Evolutionary conservation across 2,329 filamentous ascomycete genomes (phyloP), one percentile per base, ranked within the genome.

Genomic region (Ophiostoma fasciatum): DNA sequence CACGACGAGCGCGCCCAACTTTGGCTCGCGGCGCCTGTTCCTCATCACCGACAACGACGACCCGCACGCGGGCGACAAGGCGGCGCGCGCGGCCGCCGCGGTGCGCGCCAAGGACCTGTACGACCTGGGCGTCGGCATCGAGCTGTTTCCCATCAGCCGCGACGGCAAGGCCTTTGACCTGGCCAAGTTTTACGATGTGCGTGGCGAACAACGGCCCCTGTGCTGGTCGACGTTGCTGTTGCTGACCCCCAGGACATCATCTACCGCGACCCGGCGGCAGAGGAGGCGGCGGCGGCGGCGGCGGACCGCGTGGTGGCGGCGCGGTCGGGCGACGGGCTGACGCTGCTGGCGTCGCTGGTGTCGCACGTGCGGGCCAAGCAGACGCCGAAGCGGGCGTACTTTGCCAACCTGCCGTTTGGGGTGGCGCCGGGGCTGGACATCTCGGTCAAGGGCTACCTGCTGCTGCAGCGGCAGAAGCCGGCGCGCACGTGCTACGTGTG

Each of bases 21-120:
- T 96, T 54, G 79, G 83, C 4, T 96, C 88, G 6, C 69, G 88
- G 42, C 74, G 90, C 23, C 61, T 98, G n/a, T 98, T 98, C 58
- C 74, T 98, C 44, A 83, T 98, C 38, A 96, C 90, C 0, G 85
- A 96, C 54, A 83, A 93, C 45, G 90, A 96, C 53, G 70, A 85
- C 45, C 90, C 90, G 4, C 82, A 92, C 52, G 61, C 63, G 1
- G 64, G 70, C 14, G 77, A 82, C 52, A 90, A 87, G 56, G 64
- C 69, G 7, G 64, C 78, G 21, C 76, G 78, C 35, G 79, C 80
- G 12, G 74, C 80, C 25, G 83, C 90, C 4, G 78, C 82, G 7
- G 83, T 90, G 5, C 74, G 87, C 36, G 90, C 90, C 20, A 93
- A 94, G 53, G 90, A 98, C 59, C 57, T 98, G 17, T 96, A 94